A percentile compares a stretch with the other conserved stretches of the same genome.
Evolutionary conservation across 2,329 filamentous ascomycete genomes (phyloP).

Genomic region (Aspergillus clavatus): DNA sequence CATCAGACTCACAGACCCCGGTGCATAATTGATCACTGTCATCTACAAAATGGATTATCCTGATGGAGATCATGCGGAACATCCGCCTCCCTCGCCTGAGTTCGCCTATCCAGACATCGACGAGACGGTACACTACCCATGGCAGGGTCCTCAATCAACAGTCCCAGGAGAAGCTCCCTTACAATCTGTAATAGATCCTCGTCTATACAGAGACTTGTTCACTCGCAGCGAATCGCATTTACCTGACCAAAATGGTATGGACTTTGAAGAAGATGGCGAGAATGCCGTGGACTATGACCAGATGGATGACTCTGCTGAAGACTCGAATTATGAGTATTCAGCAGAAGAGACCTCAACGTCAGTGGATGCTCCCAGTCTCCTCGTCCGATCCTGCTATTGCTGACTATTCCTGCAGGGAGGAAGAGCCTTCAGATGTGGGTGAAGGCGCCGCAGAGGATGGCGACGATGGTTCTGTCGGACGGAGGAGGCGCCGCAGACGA

Average conservation of each 20-base stretch:
- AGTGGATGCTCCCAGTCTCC: slow-evolving; percentile 4
- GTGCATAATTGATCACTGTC: slow-evolving; percentile 1
- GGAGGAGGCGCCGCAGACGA: slow-evolving; percentile 28
- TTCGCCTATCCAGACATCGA: slow-evolving; percentile 31
- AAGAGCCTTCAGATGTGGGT: slow-evolving; percentile 17
- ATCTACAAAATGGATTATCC: slow-evolving; percentile 18
- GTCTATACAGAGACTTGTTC: slow-evolving; percentile 26
- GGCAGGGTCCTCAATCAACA: slow-evolving; percentile 22
- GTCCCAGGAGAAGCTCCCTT: slow-evolving; percentile 12
- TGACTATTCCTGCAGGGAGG: slow-evolving; percentile 20
- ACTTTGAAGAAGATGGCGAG: slow-evolving; percentile 11
- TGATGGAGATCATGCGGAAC: slow-evolving; percentile 8
- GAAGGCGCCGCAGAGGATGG: slow-evolving; percentile 16
- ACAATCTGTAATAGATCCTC: slow-evolving; percentile 30
- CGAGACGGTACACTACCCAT: slow-evolving; percentile 30
- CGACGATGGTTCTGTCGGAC: slow-evolving; percentile 19
- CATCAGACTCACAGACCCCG: slow-evolving; percentile 2
- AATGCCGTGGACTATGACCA: slow-evolving; percentile 7
- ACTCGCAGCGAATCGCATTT: slow-evolving; percentile 11
- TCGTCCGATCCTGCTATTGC: background rate
- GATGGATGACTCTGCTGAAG: slow-evolving; percentile 17
- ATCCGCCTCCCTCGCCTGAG: slow-evolving; percentile 15
- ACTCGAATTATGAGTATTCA: slow-evolving; percentile 23
- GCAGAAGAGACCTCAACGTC: slow-evolving; percentile 25
- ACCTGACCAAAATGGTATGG: slow-evolving; percentile 6